Evolutionary conservation across 1,284 basidiomycete species (phyloP), one percentile per base, ranked within the genome.

Genomic region (Leccinum griseonigrum): DNA sequence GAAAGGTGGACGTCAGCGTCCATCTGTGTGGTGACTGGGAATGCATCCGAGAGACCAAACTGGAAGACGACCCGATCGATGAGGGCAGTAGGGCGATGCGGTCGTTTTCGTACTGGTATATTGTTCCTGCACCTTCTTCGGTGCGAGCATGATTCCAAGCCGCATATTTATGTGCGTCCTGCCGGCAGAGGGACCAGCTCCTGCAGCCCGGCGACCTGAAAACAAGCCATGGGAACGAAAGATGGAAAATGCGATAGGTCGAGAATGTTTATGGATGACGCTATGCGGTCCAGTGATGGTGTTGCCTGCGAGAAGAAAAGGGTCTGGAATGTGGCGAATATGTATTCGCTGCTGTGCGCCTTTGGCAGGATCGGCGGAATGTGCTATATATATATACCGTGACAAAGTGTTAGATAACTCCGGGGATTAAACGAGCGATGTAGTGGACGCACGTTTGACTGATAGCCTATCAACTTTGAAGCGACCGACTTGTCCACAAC

Each of bases 21-120:
- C n/a, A n/a, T n/a, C n/a, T n/a, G n/a, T n/a, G n/a, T n/a, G n/a
- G n/a, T n/a, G n/a, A n/a, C n/a, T n/a, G n/a, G n/a, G n/a, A n/a
- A n/a, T n/a, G n/a, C n/a, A n/a, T n/a, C n/a, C n/a, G n/a, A n/a
- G n/a, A n/a, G n/a, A n/a, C n/a, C n/a, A n/a, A n/a, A n/a, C n/a
- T n/a, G n/a, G n/a, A n/a, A n/a, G n/a, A n/a, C n/a, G n/a, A n/a
- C n/a, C n/a, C n/a, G n/a, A n/a, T n/a, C n/a, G n/a, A n/a, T n/a
- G n/a, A n/a, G n/a, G n/a, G n/a, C n/a, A n/a, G n/a, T n/a, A n/a
- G n/a, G n/a, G n/a, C n/a, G n/a, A n/a, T n/a, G n/a, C n/a, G 7
- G 88, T 91, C 13, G 88, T 89, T 50, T 82, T 85, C n/a, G 90
- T 92, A 68, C 84, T 90, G 16, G 90, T 92, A 67, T 85, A 92